These are phyloP conservation scores for Fusarium ambrosium DNA, from an alignment of 2,329 filamentous ascomycete species.

Conservation along the genomic window DNA sequence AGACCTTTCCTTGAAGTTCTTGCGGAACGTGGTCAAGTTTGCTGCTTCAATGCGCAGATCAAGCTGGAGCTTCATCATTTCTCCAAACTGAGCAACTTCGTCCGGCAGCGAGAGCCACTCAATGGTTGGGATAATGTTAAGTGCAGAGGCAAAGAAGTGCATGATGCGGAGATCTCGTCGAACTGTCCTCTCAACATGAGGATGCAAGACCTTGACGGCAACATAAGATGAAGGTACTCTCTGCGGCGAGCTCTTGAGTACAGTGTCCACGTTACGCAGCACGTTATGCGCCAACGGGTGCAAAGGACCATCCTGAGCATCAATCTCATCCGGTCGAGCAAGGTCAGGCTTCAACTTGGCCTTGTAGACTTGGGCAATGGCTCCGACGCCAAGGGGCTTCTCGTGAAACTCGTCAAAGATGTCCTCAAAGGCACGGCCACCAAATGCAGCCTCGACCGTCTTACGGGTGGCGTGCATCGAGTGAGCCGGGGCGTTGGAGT, in stretches of 20 bases:
- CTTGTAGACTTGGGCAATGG: conserved; percentile 98
- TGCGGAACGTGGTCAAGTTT: conserved; percentile 88
- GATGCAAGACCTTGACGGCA: conserved; percentile 95
- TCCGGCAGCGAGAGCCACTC: conserved; percentile 98
- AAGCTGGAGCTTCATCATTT: conserved; percentile 99
- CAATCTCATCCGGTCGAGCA: conserved; percentile 72
- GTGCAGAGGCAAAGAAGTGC: conserved; percentile 85
- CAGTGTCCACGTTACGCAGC: conserved; percentile 83
- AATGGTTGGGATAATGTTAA: conserved; percentile 92
- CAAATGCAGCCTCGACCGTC: conserved; percentile 86
- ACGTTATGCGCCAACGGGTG: conserved; percentile 76
- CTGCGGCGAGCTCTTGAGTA: conserved; percentile 88
- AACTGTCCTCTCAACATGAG: conserved; percentile 89
- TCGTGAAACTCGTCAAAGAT: conserved; percentile 98
- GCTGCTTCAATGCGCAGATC: conserved; percentile 95
- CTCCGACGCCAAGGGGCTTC: conserved; percentile 89
- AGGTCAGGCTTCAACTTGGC: conserved; percentile 89
- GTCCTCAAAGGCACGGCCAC: conserved; percentile 82
- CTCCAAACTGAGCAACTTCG: conserved; percentile 92
- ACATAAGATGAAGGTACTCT: conserved; percentile 92
- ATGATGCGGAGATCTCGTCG: conserved; percentile 94
- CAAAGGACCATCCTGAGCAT: conserved; percentile 55
- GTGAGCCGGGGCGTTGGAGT: conserved; percentile 95
- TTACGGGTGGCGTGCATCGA: conserved; percentile 83
- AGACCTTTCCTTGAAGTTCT: conserved; percentile 88